Conservation (phyloP, 2,329 filamentous ascomycete species). For the Dactylonectria macrodidyma region DNA sequence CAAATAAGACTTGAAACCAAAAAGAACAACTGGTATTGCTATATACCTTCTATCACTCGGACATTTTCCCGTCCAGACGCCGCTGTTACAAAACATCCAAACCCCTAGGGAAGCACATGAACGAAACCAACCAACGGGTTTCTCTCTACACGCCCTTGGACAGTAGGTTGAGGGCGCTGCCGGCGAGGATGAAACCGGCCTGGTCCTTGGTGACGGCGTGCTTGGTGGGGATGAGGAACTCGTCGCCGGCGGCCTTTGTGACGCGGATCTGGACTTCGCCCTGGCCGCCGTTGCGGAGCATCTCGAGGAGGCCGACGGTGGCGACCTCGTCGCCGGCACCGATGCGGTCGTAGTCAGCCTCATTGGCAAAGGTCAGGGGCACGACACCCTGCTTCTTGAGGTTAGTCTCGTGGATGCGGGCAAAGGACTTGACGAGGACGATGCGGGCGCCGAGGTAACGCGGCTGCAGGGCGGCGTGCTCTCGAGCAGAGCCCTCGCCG, state of each 20-base stretch:
- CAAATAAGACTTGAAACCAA: constrained; percentile 22
- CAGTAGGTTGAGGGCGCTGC: constrained; percentile 92
- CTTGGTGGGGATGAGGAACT: constrained; percentile 81
- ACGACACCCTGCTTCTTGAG: constrained; percentile 98
- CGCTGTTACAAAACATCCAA: constrained; percentile 39
- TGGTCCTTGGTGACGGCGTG: constrained; percentile 93
- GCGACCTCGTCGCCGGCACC: constrained; percentile 85
- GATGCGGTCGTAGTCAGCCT: constrained; percentile 89
- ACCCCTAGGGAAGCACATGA: constrained; percentile 26
- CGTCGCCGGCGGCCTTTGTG: constrained; percentile 74
- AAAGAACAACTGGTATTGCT: constrained; percentile 45
- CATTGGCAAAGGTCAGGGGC: constrained; percentile 90
- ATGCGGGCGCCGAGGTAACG: constrained; percentile 90
- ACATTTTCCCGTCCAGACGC: constrained; percentile 47
- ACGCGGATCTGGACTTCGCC: constrained; percentile 81
- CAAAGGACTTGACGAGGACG: constrained; percentile 89
- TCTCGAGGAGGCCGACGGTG: constrained; percentile 87
- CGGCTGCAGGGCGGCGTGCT: constrained; percentile 92
- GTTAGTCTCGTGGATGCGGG: constrained; percentile 95
- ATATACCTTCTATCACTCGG: constrained; percentile 47
- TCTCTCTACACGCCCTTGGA: constrained; percentile 67
- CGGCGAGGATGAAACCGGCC: constrained; percentile 91
- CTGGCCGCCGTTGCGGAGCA: constrained; percentile 82
- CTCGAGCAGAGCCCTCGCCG: constrained; percentile 89
- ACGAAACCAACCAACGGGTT: constrained; percentile 5